Evolutionary conservation across 495 filamentous ascomycete genomes (phyloP).

Genomic region (Tuber calosporum): DNA sequence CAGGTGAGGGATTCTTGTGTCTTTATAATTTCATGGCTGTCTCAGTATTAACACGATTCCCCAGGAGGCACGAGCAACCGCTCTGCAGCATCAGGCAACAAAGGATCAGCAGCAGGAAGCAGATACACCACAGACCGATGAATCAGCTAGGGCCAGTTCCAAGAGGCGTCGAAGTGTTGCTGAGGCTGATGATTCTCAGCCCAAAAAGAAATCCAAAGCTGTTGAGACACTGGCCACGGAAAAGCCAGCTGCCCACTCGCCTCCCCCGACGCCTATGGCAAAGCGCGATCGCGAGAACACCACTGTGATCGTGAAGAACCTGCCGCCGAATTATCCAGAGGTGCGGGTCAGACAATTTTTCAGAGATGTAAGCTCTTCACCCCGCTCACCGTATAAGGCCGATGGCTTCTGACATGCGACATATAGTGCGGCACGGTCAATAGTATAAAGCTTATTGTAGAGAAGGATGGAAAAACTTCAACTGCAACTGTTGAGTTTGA

Average conservation of each 20-base stretch:
- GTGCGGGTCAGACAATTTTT: conserved; percentile 79
- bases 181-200: conserved; percentile 33
- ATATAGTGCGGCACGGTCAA: conserved; percentile 68
- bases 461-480: conserved; percentile 53
- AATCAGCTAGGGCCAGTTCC: conserved; percentile 16
- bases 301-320: conserved; percentile 67
- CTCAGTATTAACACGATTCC: conserved; percentile 8
- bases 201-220: conserved; percentile 34
- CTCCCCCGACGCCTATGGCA: conserved; percentile 44
- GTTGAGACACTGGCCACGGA: conserved; percentile 39
- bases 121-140: conserved; percentile 18
- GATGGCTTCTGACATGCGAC: conserved; percentile 33
- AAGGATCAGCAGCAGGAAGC: conserved; percentile 14
- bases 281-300: conserved; percentile 86
- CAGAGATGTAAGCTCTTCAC: conserved; percentile 54
- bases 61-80: conserved; percentile 9
- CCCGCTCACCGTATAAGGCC: neutral
- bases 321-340: conserved; percentile 63
- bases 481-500: conserved; percentile 81
- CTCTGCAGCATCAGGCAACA: conserved; percentile 13
- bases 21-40: neutral
- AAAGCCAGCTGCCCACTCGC: conserved; percentile 35
- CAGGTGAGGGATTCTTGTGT: conserved; percentile 15
- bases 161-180: conserved; percentile 32
- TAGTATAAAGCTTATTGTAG: conserved; percentile 56